Base-by-base conservation (phyloP, 352 stramenopile genomes). In the Blastocystis sp. region DNA sequence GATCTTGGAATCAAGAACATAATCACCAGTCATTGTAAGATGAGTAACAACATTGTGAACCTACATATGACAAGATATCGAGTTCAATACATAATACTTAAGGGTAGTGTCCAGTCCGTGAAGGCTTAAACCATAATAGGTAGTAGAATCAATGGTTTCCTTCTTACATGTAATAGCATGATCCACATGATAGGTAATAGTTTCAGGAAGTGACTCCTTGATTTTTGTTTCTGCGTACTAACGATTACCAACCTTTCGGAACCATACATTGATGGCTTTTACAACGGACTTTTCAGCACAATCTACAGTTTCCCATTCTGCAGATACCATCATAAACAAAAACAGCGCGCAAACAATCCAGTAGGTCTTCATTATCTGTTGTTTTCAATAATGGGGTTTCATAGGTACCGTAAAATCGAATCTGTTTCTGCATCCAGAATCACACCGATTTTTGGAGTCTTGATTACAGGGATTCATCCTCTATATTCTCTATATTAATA, bases 181-280 rank as follows among this genome's bases (percentile, higher is more conserved):
- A n/a, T 63, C 69, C 32, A 59, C 32, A 32, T 12, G 11, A 42
- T 80, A 80, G 19, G 42, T 63, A 3, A 42, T 42, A 29, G 19
- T 24, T 21, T n/a, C 5, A 32, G 19, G 35, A 4, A 80, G 37
- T 11, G 46, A 54, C 27, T 80, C 43, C 43, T 80, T 59, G 39
- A 83, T 65, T 14, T 63, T n/a, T 29, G 19, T 49, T 27, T 29
- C 46, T 21, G 51, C 54, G 2, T 16, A 37, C 71, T 83, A 83
- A 9, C 27, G 4, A 16, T 42, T 35, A 42, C 46, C 11, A 27
- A 9, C 29, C 19, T 3, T 42, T 3, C n/a, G 4, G 12, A 63
- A 3, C 39, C 6, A 0, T 35, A 83, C 71, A 29, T 83, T 42
- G 43, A 83, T 66, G 7, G 71, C 71, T 56, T 83, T 83, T 19